phyloP scores from a whole-genome alignment of 345 rosid genomes.

The Cardamine chenopodiifolia region DNA sequence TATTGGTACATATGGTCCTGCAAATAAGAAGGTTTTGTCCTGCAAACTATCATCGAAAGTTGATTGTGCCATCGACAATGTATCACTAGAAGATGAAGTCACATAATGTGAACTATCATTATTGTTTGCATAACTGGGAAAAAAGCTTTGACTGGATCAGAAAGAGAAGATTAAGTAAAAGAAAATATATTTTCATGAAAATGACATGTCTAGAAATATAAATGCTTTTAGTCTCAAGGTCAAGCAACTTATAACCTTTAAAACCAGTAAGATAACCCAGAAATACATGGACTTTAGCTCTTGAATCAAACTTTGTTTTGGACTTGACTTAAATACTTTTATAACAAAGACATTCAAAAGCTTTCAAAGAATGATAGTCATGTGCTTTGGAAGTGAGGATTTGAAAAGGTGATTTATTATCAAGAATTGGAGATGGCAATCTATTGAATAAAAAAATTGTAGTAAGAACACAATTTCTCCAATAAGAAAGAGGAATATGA shows the following conservation, averaged over 20 bases:
- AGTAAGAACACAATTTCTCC: too few relatives aligned
- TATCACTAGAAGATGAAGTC: too few relatives aligned
- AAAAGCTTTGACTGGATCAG: too few relatives aligned
- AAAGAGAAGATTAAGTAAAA: too few relatives aligned
- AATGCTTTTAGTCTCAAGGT: not conserved
- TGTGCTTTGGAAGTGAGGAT: not conserved
- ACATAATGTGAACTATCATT: too few relatives aligned
- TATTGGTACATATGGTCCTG: too few relatives aligned
- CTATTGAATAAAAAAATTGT: too few relatives aligned
- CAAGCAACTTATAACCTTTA: not conserved
- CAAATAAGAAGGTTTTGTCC: too few relatives aligned
- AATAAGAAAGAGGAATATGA: too few relatives aligned
- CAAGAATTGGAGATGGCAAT: not conserved
- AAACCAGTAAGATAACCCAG: not conserved
- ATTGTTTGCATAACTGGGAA: too few relatives aligned
- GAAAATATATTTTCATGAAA: not conserved
- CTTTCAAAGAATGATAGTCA: not conserved
- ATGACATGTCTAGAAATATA: not conserved
- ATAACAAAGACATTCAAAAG: not conserved
- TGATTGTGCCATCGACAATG: too few relatives aligned
- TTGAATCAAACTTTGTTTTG: not conserved
- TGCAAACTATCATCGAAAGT: too few relatives aligned
- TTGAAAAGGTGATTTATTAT: not conserved
- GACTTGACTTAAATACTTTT: not conserved
- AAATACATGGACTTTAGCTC: not conserved